Percentiles rank a stretch among this genome's conserved stretches.
These are phyloP conservation scores for Neurospora terricola DNA, from an alignment of 495 filamentous ascomycete genomes.

Conservation along the genomic window DNA sequence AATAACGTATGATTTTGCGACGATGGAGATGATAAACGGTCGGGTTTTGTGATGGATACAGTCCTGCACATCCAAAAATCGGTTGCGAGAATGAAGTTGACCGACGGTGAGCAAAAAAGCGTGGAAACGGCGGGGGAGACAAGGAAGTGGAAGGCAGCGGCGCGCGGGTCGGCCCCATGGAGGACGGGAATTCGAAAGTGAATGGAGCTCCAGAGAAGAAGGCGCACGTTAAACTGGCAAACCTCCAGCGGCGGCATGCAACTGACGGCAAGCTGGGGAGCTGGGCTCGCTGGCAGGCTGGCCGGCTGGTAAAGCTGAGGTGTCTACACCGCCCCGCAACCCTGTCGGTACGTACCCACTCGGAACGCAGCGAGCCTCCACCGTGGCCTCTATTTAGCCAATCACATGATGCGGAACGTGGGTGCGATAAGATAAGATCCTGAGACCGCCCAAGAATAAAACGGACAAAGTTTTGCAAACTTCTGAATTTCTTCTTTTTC, in stretches of 20 bases:
- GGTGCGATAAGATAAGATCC: not conserved
- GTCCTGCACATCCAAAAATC: not conserved
- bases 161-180: not conserved
- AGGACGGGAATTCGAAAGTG: not conserved
- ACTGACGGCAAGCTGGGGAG: not conserved
- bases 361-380: not conserved
- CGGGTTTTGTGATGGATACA: not conserved
- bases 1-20: not conserved
- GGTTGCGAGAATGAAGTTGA: not conserved
- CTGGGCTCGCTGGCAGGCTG: not conserved
- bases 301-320: not conserved
- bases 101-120: not conserved
- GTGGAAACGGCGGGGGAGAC: not conserved
- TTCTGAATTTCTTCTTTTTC: constrained; percentile 6
- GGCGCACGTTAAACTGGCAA: not conserved
- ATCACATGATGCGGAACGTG: not conserved
- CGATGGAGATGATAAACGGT: not conserved
- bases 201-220: not conserved
- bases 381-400: not conserved
- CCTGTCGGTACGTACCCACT: not conserved
- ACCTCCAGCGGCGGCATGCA: not conserved
- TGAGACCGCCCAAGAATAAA: not conserved
- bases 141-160: not conserved
- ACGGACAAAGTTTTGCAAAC: not conserved
- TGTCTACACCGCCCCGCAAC: not conserved